Base-by-base conservation (phyloP, 768 basidiomycete genomes). In the Leccinum incarnatum region DNA sequence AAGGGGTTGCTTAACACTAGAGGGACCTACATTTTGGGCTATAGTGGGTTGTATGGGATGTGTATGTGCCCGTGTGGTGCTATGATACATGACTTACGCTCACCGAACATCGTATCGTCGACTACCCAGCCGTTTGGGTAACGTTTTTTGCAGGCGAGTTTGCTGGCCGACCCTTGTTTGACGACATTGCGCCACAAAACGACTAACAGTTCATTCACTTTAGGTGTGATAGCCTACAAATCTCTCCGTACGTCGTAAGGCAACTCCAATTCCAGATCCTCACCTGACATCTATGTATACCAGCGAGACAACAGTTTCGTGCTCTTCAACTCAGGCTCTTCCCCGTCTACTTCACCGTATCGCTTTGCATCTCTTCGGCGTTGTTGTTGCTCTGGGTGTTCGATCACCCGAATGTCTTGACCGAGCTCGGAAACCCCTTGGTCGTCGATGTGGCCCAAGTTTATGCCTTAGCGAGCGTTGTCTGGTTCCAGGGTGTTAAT, bases 271-370 rank as follows among this genome's bases (percentile, higher is more conserved):
- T 23, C 30, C 9, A 37, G 23, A 25, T 19, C 34, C 25, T 42
- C 30, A 36, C 47, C 50, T n/a, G 57, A 50, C 45, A 27, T 25
- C 21, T 17, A 27, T 45, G 10, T 34, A 40, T 46, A 23, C 6
- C 59, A 88, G 85, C 89, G 17, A 83, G 89, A 50, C 81, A 85
- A 51, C 85, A 88, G 58, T 93, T 93, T 60, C 82, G 86, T 10
- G 76, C 80, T 45, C 79, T 94, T 34, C 91, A 93, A 67, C 84
- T 89, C 67, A 83, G 81, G 65, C 83, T 80, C 1, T 90, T 90
- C 74, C 89, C 91, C 1, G 71, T 88, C 61, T 93, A 89, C 74
- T 93, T 93, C 65, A 69, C 79, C 17, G 69, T 83, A 45, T 86
- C 85, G 12, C 81, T 88, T 37, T 63, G 72, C 23, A 72, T 88